Base-by-base conservation (phyloP, 1,284 basidiomycete genomes). In the Sparassis latifolia region DNA sequence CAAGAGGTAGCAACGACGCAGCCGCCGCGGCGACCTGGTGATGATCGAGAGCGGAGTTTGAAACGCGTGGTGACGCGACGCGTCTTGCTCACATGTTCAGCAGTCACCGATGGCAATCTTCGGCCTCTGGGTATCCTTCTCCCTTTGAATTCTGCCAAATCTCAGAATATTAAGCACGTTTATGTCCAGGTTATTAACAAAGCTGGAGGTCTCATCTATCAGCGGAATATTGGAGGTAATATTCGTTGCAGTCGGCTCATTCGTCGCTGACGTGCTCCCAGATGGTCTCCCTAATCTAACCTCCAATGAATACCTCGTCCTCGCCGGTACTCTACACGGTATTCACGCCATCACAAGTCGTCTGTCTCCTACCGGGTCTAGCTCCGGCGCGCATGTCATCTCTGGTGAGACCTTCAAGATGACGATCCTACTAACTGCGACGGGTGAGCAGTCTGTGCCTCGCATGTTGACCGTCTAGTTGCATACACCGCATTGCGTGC, bases 291-390 rank as follows among this genome's bases (percentile, higher is more conserved):
- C 91, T 5, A 81, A 84, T 50, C 72, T 95, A 56, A 86, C 89
- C 5, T 93, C 96, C n/a, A 99, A 99, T 71, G 96, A 98, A 68
- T 90, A 97, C 61, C 85, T 99, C 53, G 91, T 99, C 27, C 82
- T 99, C 32, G 97, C 97, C 2, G 96, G 97, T 45, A 99, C 97
- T 5, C 72, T 99, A 47, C 97, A 99, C 60, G 95, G 96, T 47
- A 97, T 99, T 42, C 97, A 99, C 63, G 97, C 97, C 10, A 99
- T 99, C 62, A 97, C 96, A 0, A 88, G 89, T 55, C 84, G 92
- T 40, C 76, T 99, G 42, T 92, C 90, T 3, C 97, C 97, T 0
- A 82, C 80, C 2, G 87, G 87, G 1, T 69, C 78, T 33, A 89
- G 88, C 62, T 91, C 89, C 10, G 97, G 97, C 12, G 86, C 91